Evolutionary conservation across 1,139 yeast genomes (phyloP).

Genomic region (Blastobotrys buckinghamii): DNA sequence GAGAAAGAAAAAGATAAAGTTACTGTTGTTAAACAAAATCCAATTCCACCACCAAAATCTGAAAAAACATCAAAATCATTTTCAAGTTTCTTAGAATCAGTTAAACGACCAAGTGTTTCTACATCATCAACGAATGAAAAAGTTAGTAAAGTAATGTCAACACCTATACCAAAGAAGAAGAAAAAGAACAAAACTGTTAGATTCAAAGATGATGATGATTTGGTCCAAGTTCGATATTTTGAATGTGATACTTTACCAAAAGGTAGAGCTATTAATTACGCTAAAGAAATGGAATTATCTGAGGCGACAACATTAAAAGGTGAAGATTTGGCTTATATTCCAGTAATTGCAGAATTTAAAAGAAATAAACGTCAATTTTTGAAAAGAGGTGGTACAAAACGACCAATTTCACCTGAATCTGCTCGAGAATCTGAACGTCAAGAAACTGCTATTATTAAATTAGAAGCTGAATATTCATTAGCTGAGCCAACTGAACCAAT

Average conservation of each 20-base stretch:
- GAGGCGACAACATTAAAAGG: conserved; percentile 24
- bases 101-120: neutral
- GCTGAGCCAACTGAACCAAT: conserved; percentile 4
- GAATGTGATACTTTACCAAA: conserved; percentile 37
- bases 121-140: neutral
- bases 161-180: conserved; percentile 14
- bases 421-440: conserved; percentile 5
- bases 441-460: neutral
- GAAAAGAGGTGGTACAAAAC: conserved; percentile 29
- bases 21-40: neutral
- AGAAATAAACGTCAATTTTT: neutral
- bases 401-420: conserved; percentile 14
- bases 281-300: conserved; percentile 27
- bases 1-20: neutral
- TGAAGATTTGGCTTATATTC: neutral
- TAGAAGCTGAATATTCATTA: conserved; percentile 3
- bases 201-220: conserved; percentile 33
- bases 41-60: neutral
- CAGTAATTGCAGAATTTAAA: neutral
- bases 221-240: conserved; percentile 40
- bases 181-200: conserved; percentile 31
- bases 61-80: neutral
- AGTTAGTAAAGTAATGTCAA: neutral
- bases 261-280: conserved; percentile 21
- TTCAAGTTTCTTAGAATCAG: conserved; percentile 1